phyloP scores from a whole-genome alignment of 495 filamentous ascomycete genomes.

The Neurospora cerealis region DNA sequence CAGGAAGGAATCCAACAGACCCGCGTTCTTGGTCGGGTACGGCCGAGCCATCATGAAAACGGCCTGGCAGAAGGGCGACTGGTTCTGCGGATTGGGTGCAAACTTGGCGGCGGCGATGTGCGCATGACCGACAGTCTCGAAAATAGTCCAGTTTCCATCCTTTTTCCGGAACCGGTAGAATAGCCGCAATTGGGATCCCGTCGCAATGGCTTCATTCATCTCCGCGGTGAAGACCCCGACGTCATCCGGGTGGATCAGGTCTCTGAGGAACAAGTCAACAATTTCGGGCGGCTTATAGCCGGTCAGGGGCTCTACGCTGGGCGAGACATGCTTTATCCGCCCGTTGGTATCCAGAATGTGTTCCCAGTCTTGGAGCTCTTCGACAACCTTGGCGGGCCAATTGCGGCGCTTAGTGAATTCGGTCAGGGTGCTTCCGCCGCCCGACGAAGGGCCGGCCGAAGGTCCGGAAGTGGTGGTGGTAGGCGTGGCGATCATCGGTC shows the following conservation, averaged over 20 bases:
- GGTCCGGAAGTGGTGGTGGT: conserved; percentile 1
- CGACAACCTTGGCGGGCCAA: conserved; percentile 81
- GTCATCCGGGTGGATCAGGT: conserved; percentile 86
- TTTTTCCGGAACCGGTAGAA: conserved; percentile 81
- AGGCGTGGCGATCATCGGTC: conserved; percentile 2
- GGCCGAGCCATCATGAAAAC: conserved; percentile 92
- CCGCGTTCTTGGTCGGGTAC: conserved; percentile 80
- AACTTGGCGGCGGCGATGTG: conserved; percentile 67
- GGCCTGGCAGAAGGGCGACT: conserved; percentile 65
- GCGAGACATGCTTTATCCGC: conserved; percentile 73
- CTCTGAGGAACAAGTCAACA: conserved; percentile 59
- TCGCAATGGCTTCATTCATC: conserved; percentile 85
- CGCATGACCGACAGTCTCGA: conserved; percentile 86
- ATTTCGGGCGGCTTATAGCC: conserved; percentile 64
- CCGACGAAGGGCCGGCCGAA: conserved; percentile 4
- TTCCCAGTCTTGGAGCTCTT: conserved; percentile 82
- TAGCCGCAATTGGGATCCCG: conserved; percentile 65
- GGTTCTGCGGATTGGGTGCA: conserved; percentile 51
- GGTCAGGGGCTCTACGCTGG: conserved; percentile 67
- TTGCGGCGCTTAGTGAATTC: conserved; percentile 78
- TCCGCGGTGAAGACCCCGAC: conserved; percentile 74
- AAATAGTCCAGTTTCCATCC: conserved; percentile 64
- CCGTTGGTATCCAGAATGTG: conserved; percentile 81
- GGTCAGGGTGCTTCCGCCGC: conserved; percentile 54
- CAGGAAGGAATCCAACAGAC: conserved; percentile 81